Conservation (phyloP, 73 alveolate species). For the Paramecium tetraurelia region DNA sequence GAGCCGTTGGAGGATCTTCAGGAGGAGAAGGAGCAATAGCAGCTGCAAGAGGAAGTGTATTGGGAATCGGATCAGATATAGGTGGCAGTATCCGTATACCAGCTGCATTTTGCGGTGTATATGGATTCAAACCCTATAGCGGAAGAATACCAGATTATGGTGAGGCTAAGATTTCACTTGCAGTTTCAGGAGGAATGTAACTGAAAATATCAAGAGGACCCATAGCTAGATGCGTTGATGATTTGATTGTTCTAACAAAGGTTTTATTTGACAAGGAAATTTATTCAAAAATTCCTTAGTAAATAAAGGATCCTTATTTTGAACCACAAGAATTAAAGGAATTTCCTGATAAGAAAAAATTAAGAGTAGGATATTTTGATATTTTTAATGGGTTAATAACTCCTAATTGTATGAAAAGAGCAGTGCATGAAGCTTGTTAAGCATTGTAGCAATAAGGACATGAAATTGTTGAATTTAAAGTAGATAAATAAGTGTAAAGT, state of each 20-base stretch:
- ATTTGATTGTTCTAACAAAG: conserved; percentile 45
- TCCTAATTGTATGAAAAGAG: conserved; percentile 57
- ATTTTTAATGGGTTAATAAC: conserved; percentile 21
- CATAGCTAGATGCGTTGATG: conserved; percentile 69
- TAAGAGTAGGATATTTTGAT: conserved; percentile 77
- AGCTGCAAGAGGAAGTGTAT: conserved; percentile 70
- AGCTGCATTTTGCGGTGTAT: conserved; percentile 69
- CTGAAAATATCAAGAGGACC: conserved; percentile 61
- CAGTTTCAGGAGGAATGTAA: neutral
- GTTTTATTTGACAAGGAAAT: neutral
- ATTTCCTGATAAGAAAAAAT: neutral
- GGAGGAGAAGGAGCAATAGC: conserved; percentile 86
- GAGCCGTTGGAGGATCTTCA: conserved; percentile 83
- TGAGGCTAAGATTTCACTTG: neutral
- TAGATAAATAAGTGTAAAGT: neutral
- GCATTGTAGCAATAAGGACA: conserved; percentile 58
- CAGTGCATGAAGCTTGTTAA: conserved; percentile 60
- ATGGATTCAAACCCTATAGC: conserved; percentile 70
- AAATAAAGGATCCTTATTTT: neutral
- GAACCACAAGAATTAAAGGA: neutral
- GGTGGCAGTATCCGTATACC: conserved; percentile 84
- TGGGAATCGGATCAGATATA: conserved; percentile 78
- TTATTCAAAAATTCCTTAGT: neutral
- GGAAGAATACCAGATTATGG: conserved; percentile 66
- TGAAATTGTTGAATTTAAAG: conserved; percentile 52